phyloP scores from a whole-genome alignment of 2,329 filamentous ascomycete genomes.

The Aspergillus fumigatus region DNA sequence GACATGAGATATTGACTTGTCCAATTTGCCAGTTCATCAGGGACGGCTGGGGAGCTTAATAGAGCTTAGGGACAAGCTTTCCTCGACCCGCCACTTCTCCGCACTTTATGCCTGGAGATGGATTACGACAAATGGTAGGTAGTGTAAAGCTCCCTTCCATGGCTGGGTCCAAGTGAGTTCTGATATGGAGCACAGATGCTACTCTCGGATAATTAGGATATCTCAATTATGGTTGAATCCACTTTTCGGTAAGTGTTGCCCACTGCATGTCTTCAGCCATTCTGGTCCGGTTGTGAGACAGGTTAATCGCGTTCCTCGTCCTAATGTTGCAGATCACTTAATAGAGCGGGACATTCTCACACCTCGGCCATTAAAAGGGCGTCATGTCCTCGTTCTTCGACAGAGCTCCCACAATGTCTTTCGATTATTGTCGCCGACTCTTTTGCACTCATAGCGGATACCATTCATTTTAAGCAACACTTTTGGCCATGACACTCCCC shows the following conservation, averaged over 20 bases:
- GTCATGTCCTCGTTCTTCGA: background rate
- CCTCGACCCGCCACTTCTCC: background rate
- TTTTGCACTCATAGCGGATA: background rate
- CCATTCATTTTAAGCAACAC: background rate
- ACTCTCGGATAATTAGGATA: background rate
- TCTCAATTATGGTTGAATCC: background rate
- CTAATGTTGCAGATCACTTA: constrained; percentile 17
- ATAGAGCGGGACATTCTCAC: constrained; percentile 6
- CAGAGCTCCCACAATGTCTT: background rate
- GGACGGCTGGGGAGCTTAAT: no score
- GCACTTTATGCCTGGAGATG: background rate
- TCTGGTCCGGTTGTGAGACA: background rate
- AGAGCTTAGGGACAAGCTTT: background rate
- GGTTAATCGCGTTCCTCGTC: background rate
- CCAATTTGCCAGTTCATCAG: no score
- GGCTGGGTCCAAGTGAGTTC: background rate
- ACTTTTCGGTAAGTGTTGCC: background rate
- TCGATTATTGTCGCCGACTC: background rate
- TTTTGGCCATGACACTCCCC: constrained; percentile 10
- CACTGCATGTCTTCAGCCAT: background rate
- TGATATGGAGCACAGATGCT: background rate
- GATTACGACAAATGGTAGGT: no score
- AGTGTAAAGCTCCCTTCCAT: background rate
- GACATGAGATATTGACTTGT: background rate
- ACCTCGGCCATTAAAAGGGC: constrained; percentile 3